Conservation (phyloP, 805 yeast species). For the Lipomyces mesembrius region DNA sequence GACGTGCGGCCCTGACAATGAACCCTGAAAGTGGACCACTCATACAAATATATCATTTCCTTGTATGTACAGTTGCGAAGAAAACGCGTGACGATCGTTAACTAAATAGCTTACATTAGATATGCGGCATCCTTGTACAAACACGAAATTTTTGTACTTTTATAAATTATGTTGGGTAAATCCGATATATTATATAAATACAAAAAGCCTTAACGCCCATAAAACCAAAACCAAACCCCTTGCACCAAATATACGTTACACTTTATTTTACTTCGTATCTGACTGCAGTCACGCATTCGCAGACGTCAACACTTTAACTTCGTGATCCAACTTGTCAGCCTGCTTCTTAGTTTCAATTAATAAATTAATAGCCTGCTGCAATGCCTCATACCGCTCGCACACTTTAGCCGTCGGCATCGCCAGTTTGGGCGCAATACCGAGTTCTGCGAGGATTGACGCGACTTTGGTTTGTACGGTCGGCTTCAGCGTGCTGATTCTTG, state of each 20-base stretch:
- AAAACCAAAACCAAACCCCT: not conserved
- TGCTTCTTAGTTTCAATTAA: constrained; percentile 84
- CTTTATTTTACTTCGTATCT: not conserved
- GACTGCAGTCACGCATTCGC: not conserved
- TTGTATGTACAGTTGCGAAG: too few relatives aligned
- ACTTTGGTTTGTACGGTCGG: constrained; percentile 73
- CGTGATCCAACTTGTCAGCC: constrained; percentile 84
- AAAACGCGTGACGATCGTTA: too few relatives aligned
- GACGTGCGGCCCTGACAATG: too few relatives aligned
- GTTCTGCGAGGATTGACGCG: constrained; percentile 67
- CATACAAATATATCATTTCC: too few relatives aligned
- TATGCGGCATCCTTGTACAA: too few relatives aligned
- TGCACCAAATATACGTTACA: not conserved
- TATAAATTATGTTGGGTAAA: not conserved
- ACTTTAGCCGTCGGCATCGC: constrained; percentile 90
- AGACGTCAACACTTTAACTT: constrained; percentile 52
- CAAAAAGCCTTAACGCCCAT: not conserved
- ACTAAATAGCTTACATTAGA: too few relatives aligned
- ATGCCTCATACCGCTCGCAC: constrained; percentile 73
- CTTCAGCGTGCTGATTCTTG: constrained; percentile 75
- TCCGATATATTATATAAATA: not conserved
- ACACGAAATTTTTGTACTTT: not conserved
- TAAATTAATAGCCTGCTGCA: constrained; percentile 69
- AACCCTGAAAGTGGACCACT: too few relatives aligned
- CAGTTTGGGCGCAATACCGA: constrained; percentile 69